Evolutionary conservation across 2,329 filamentous ascomycete species (phyloP), one percentile per base, ranked within the genome.

Genomic region (Ophiocordyceps camponoti-leonardi): DNA sequence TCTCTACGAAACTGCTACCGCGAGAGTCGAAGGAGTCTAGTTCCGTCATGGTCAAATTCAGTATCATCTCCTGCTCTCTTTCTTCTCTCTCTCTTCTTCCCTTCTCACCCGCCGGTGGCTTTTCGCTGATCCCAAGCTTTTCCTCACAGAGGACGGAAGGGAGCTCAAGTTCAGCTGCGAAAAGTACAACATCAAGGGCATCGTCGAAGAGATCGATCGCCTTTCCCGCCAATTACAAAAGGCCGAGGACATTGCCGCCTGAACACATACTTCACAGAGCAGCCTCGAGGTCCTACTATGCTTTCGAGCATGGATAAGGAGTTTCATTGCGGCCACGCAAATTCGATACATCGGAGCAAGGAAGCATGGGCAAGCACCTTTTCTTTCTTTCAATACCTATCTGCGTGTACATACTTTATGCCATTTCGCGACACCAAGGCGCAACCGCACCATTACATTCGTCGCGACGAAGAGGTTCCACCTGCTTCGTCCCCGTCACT

Each of bases 131-230:
- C 5, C 33, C 33, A 16, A 28, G 16, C 33, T 28, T 37, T 16
- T 18, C n/a, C 16, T 51, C 39, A 18, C 59, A 93, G 86, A 94
- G 72, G 92, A 95, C 59, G 92, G 92, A 55, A 94, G 90, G 67
- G 81, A 93, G 57, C 77, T 96, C 68, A 77, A 78, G 31, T 74
- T 96, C 37, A 80, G 94, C 59, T 73, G 86, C 52, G 79, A 85
- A 54, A 83, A 81, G 62, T 71, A 88, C 65, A 83, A 80, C 54
- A 88, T 96, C 59, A 84, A 85, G 60, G 83, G 87, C 56, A 76
- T 96, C 19, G 73, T 90, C 47, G 84, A 87, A 61, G 87, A 96
- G 64, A 79, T 94, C 41, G 84, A 95, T 61, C 74, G 92, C 56
- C 86, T 96, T 67, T 94, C 87, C 44, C 76, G 92, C 53, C 69